Evolutionary conservation across 495 filamentous ascomycete species (phyloP).

Genomic region (Talaromyces wortmannii): DNA sequence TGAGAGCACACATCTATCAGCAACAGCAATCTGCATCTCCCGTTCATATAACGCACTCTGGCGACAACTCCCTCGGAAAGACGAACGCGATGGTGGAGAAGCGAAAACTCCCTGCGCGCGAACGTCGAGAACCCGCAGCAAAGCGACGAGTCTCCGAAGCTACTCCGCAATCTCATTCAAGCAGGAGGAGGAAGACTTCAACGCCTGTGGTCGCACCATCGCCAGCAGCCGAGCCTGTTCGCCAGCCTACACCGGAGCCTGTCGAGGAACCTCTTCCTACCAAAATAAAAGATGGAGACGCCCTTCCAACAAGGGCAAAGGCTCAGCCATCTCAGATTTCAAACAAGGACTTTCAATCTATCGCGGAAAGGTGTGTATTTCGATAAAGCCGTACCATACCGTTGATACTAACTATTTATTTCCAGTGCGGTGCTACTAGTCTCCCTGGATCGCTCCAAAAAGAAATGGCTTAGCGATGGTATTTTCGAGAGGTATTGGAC

Average conservation of each 20-base stretch:
- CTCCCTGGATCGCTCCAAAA: slow-evolving; percentile 76
- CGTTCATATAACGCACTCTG: too few relatives aligned
- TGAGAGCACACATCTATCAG: too few relatives aligned
- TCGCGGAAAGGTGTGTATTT: slow-evolving; percentile 69
- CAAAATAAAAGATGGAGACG: slow-evolving; percentile 56
- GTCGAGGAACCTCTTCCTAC: slow-evolving; percentile 53
- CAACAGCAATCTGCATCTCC: too few relatives aligned
- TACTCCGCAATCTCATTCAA: slow-evolving; percentile 18
- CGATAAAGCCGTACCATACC: slow-evolving; percentile 1
- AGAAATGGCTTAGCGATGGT: slow-evolving; percentile 82
- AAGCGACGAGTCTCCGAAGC: slow-evolving; percentile 41
- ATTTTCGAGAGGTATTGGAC: slow-evolving; percentile 93
- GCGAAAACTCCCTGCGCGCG: slow-evolving; percentile 36
- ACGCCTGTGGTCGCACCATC: slow-evolving; percentile 18
- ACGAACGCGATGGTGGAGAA: slow-evolving; percentile 33
- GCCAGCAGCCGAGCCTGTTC: slow-evolving; percentile 14
- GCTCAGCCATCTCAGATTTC: slow-evolving; percentile 61
- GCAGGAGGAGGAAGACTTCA: slow-evolving; percentile 28
- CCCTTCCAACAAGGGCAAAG: slow-evolving; percentile 64
- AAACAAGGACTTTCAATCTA: slow-evolving; percentile 67
- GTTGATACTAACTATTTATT: slow-evolving; percentile 7
- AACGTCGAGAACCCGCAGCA: slow-evolving; percentile 39
- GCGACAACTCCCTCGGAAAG: neutral
- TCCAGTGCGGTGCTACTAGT: slow-evolving; percentile 74
- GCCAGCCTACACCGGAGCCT: slow-evolving; percentile 21